Base-by-base conservation (phyloP, 2,329 filamentous ascomycete species). In the Diaporthe sp. region DNA sequence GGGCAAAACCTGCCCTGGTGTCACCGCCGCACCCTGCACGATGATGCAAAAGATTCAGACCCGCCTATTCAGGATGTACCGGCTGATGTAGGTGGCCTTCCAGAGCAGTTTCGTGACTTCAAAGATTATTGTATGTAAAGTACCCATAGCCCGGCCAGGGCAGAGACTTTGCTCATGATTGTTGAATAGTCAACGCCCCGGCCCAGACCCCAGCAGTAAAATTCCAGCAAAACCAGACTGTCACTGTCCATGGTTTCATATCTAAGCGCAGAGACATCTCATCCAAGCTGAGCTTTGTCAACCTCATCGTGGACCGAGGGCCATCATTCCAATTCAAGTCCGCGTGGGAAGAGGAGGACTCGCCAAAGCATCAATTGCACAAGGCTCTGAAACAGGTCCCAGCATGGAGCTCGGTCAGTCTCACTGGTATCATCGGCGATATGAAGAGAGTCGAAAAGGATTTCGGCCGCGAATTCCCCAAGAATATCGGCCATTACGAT, bases 171-270 rank as follows among this genome's bases (percentile, higher is more conserved):
- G 8, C 74, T 71, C 57, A 77, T 76, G 65, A 77, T 77, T 4
- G 15, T 46, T 58, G n/a, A n/a, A n/a, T 74, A 82, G 84, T 83
- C 74, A 77, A 81, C 28, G 82, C 83, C 37, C 80, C 81, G 5
- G 76, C 76, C 4, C 82, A 82, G 17, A 83, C 83, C 15, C 62
- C 78, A 0, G 72, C 76, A 1, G 67, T 72, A 2, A 77, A 77
- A 0, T 85, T 83, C 57, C 46, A 74, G 37, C 19, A 81, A 8
- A 84, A 84, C 51, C 61, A 86, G 10, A 80, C 84, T 28, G 87
- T 94, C 44, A 86, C 87, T 0, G 82, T 94, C 0, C 88, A 92
- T 82, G 96, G 96, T 28, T 97, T 96, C 79, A 83, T 98, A 0
- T 91, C 92, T 37, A 91, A 91, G 76, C 89, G 92, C 42, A 89